Evolutionary conservation across 2,329 filamentous ascomycete genomes (phyloP).

Genomic region (Fusarium sublunatum): DNA sequence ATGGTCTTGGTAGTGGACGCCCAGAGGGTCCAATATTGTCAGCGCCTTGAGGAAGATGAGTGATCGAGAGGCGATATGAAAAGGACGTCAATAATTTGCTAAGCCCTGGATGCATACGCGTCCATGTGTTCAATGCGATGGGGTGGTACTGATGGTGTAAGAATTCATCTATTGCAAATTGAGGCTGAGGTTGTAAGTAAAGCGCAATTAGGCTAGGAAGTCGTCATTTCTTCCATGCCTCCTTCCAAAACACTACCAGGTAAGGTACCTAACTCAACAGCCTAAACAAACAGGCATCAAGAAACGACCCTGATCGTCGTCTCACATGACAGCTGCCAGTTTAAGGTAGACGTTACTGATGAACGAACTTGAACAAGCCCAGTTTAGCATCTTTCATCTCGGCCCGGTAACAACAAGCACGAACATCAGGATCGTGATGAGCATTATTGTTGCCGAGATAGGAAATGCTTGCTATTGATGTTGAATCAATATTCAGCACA

Average conservation of each 20-base stretch:
- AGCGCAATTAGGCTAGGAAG: conserved; percentile 13
- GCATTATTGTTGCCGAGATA: conserved; percentile 1
- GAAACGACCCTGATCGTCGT: neutral
- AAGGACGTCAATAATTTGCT: neutral
- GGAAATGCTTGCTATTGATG: conserved; percentile 14
- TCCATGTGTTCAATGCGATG: neutral
- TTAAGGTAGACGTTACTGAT: neutral
- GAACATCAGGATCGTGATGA: conserved; percentile 5
- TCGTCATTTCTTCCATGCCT: conserved; percentile 3
- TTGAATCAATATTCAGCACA: conserved; percentile 1
- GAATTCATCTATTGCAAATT: conserved; percentile 7
- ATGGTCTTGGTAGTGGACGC: conserved; percentile 10
- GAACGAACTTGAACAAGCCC: neutral
- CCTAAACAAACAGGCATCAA: neutral
- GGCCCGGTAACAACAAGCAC: neutral
- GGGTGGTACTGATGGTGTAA: neutral
- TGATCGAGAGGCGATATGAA: neutral
- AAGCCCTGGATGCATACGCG: neutral
- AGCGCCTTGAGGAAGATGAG: neutral
- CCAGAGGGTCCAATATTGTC: conserved; percentile 5
- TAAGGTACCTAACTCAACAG: neutral
- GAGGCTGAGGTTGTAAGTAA: conserved; percentile 1
- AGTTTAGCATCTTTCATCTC: conserved; percentile 8
- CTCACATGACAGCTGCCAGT: conserved; percentile 28
- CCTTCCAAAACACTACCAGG: conserved; percentile 28